Conservation (phyloP, 1,284 basidiomycete genomes). For the Austropuccinia psidii region DNA sequence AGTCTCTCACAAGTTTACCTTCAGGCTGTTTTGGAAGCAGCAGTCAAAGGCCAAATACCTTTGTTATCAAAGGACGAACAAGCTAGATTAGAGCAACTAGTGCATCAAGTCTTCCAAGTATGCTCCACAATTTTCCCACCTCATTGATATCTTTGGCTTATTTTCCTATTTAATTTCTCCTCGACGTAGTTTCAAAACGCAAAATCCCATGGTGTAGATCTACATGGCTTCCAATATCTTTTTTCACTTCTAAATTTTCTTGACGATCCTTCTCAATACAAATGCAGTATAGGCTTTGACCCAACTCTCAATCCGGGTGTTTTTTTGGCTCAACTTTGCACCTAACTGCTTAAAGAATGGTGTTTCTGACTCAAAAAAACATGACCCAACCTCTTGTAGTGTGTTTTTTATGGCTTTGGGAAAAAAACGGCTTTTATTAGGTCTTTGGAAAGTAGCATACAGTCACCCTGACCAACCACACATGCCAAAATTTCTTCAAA, state of each 20-base stretch:
- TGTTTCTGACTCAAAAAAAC: background rate
- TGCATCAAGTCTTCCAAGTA: constrained; percentile 10
- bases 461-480: constrained; percentile 83
- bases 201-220: constrained; percentile 11
- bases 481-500: constrained; percentile 87
- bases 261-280: too few relatives aligned
- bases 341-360: constrained; percentile 38
- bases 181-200: constrained; percentile 13
- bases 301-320: background rate
- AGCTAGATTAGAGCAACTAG: background rate
- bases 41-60: background rate
- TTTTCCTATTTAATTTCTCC: background rate
- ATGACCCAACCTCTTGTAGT: constrained; percentile 81
- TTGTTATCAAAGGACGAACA: constrained; percentile 13
- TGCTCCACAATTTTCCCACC: background rate
- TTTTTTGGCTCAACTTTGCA: constrained; percentile 24
- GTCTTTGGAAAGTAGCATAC: constrained; percentile 87
- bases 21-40: too few relatives aligned
- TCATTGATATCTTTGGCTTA: background rate
- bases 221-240: constrained; percentile 26
- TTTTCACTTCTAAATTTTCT: constrained; percentile 15
- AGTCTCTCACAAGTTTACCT: too few relatives aligned
- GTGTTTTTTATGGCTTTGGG: constrained; percentile 91
- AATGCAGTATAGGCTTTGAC: constrained; percentile 12
- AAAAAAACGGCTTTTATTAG: constrained; percentile 82